Conservation (phyloP, 2,329 filamentous ascomycete genomes). For the Penicillium sp. region DNA sequence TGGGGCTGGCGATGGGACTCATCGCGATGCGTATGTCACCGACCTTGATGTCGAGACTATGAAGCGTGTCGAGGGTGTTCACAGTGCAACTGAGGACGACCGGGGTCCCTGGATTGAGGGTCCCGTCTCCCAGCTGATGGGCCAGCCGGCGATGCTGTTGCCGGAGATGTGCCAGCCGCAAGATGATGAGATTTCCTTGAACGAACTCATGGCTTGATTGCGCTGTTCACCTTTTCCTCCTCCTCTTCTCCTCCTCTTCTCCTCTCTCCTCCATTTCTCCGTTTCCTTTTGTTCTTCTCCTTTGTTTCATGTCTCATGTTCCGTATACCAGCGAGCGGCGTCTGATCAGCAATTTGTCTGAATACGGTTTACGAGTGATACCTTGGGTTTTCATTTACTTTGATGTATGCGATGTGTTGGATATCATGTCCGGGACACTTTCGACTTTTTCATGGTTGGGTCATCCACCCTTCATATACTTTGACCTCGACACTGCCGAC, state of each 20-base stretch:
- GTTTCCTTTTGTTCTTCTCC: slow-evolving; percentile 8
- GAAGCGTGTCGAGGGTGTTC: slow-evolving; percentile 82
- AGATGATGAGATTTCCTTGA: slow-evolving; percentile 37
- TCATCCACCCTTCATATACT: background rate
- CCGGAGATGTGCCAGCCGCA: slow-evolving; percentile 30
- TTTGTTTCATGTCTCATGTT: slow-evolving; percentile 15
- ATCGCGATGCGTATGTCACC: slow-evolving; percentile 79
- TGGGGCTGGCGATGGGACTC: slow-evolving; percentile 78
- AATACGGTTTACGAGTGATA: slow-evolving; percentile 23
- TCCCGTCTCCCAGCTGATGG: slow-evolving; percentile 34
- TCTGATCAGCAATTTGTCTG: slow-evolving; percentile 23
- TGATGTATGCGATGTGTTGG: background rate
- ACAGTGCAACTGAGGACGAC: slow-evolving; percentile 77
- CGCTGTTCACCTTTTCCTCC: slow-evolving; percentile 10
- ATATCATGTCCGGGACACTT: background rate
- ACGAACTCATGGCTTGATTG: slow-evolving; percentile 35
- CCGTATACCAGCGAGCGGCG: slow-evolving; percentile 24
- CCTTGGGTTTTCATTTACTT: slow-evolving; percentile 13
- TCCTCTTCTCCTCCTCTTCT: slow-evolving; percentile 7
- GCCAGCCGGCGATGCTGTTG: slow-evolving; percentile 35
- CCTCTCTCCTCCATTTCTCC: slow-evolving; percentile 7
- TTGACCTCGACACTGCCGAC: background rate
- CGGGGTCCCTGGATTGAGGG: slow-evolving; percentile 73
- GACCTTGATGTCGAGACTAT: slow-evolving; percentile 91
- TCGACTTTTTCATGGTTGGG: background rate